A percentile compares a stretch with the other conserved stretches of the same genome.
Evolutionary conservation across 2,329 filamentous ascomycete species (phyloP).

Genomic region (Colletotrichum simmondsii): DNA sequence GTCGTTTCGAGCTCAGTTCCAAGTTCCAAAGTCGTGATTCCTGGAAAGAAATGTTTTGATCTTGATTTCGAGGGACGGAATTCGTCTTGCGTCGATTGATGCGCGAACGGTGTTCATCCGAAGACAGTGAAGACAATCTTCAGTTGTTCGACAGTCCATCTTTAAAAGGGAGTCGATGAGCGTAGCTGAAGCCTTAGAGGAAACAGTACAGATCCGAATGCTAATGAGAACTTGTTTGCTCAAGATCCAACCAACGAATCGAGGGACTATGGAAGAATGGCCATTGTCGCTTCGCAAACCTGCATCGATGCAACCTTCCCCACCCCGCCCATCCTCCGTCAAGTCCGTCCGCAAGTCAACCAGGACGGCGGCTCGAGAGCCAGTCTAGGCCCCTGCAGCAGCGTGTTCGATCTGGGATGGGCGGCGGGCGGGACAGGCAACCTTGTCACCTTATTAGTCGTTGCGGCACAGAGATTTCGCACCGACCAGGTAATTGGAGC

Average conservation of each 20-base stretch:
- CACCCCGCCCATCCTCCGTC: constrained; percentile 32
- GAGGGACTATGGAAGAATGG: constrained; percentile 33
- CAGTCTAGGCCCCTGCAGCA: neutral
- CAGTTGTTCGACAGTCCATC: neutral
- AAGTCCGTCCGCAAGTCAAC: neutral
- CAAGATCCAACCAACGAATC: constrained; percentile 36
- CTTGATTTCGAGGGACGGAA: neutral
- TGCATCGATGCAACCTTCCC: constrained; percentile 40
- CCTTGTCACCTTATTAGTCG: neutral
- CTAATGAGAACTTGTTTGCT: neutral
- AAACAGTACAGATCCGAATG: neutral
- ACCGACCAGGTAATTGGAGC: neutral
- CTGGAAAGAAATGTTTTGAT: neutral
- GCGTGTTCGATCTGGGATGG: neutral
- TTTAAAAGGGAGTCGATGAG: neutral
- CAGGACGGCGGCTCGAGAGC: neutral
- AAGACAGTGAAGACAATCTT: neutral
- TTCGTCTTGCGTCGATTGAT: neutral
- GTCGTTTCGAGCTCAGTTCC: too few relatives aligned
- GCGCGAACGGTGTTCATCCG: neutral
- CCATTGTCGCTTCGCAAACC: neutral
- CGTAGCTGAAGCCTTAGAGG: neutral
- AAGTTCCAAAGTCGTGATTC: too few relatives aligned
- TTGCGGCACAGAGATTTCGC: neutral
- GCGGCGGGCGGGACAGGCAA: neutral